Conservation (phyloP, 805 yeast genomes). For the Babjeviella inositovora region DNA sequence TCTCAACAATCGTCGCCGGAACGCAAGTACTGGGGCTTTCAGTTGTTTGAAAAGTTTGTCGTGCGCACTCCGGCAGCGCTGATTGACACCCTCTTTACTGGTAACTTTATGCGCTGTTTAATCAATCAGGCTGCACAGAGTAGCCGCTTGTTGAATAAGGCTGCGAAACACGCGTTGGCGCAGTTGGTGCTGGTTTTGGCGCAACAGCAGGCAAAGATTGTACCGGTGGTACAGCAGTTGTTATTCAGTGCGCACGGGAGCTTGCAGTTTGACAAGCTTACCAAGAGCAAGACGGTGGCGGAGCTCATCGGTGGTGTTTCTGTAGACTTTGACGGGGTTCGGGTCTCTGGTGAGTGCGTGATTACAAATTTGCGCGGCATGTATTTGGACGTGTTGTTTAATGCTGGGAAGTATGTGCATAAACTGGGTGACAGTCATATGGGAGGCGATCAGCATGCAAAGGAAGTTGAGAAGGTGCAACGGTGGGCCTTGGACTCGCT, state of each 20-base stretch:
- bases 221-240: slow-evolving; percentile 10
- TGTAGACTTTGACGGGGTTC: slow-evolving; percentile 2
- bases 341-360: too few relatives aligned
- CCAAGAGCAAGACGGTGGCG: slow-evolving; percentile 56
- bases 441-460: slow-evolving; percentile 5
- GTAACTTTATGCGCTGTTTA: slow-evolving; percentile 54
- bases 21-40: slow-evolving; percentile 77
- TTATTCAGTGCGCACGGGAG: slow-evolving; percentile 31
- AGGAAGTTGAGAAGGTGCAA: slow-evolving; percentile 12
- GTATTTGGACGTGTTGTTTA: too few relatives aligned
- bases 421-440: too few relatives aligned
- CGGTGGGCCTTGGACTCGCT: slow-evolving; percentile 49
- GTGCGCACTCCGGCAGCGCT: slow-evolving; percentile 6
- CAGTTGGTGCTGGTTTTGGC: slow-evolving; percentile 21
- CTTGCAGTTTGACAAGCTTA: slow-evolving; percentile 58
- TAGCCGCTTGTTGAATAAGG: slow-evolving; percentile 49
- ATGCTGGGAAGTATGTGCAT: too few relatives aligned
- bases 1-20: slow-evolving; percentile 67
- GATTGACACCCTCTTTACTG: slow-evolving; percentile 24
- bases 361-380: too few relatives aligned
- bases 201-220: slow-evolving; percentile 15
- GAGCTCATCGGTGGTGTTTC: slow-evolving; percentile 12
- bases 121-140: slow-evolving; percentile 62
- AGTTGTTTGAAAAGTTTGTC: slow-evolving; percentile 41
- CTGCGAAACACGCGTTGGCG: slow-evolving; percentile 37